Conservation (phyloP, 2,329 filamentous ascomycete species). For the Penicillium sp. region DNA sequence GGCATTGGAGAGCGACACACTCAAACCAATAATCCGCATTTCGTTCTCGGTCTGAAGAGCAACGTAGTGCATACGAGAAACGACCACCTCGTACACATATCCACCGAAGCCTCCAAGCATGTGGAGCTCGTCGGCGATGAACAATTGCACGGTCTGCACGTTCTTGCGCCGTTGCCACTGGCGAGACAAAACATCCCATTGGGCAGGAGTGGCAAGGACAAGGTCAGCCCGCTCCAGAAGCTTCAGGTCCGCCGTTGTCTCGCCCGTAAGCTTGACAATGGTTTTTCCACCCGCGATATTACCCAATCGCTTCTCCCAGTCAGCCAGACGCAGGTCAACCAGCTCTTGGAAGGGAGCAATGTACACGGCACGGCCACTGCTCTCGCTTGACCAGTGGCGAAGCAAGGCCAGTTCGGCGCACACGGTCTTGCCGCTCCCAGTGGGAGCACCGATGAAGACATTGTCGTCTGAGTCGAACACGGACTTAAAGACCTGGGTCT, state of each 20-base stretch:
- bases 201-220: slow-evolving; percentile 84
- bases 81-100: slow-evolving; percentile 90
- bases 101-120: slow-evolving; percentile 83
- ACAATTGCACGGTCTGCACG: slow-evolving; percentile 81
- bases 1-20: slow-evolving; percentile 89
- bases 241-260: slow-evolving; percentile 86
- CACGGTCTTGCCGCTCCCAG: slow-evolving; percentile 93
- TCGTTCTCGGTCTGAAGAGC: slow-evolving; percentile 80
- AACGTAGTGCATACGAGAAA: slow-evolving; percentile 98
- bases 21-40: slow-evolving; percentile 83
- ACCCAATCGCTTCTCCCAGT: slow-evolving; percentile 79
- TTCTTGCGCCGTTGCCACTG: slow-evolving; percentile 98
- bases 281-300: slow-evolving; percentile 77
- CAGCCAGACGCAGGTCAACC: slow-evolving; percentile 74
- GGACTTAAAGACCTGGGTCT: slow-evolving; percentile 95
- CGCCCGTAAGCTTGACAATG: slow-evolving; percentile 89
- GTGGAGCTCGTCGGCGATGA: slow-evolving; percentile 94
- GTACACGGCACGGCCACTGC: slow-evolving; percentile 80
- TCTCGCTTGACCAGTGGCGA: slow-evolving; percentile 74
- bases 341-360: slow-evolving; percentile 93
- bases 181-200: slow-evolving; percentile 94
- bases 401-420: slow-evolving; percentile 93
- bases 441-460: slow-evolving; percentile 87
- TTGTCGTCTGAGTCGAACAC: slow-evolving; percentile 89
- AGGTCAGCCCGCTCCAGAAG: slow-evolving; percentile 83